Evolutionary conservation across 2,329 filamentous ascomycete genomes (phyloP), one percentile per base, ranked within the genome.

Genomic region (Arthrobotrys megalospora): DNA sequence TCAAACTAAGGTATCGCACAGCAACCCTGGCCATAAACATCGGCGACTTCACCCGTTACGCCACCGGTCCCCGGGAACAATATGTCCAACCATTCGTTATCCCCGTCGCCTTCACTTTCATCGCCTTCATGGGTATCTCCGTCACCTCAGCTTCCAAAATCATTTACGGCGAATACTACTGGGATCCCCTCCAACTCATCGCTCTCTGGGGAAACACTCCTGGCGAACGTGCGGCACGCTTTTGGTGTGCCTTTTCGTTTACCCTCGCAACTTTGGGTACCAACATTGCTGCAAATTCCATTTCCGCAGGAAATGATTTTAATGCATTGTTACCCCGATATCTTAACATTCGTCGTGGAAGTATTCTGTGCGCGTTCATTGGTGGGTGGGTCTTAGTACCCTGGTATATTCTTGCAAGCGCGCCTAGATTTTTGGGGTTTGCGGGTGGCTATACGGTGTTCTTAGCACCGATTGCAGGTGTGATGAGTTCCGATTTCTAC

Each of bases 371-470:
- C 4, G 87, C 88, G 0, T 63, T 90, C 2, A 82, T 89, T 19
- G 85, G 84, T 0, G 87, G 87, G 21, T 91, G 89, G 89, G 86
- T 86, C 1, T 85, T 91, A 36, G 88, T 90, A 0, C 89, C 89
- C 1, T 91, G 90, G 90, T 90, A 90, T 84, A 91, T 91, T 72
- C 84, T 91, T 16, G 85, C 83, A 38, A 89, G 87, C 0, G 90
- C 90, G 1, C 82, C 83, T 1, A 89, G 87, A 0, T 89, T 91
- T 80, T 83, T 91, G 2, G 87, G 88, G 50, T 92, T 92, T 83
- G 91, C 93, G 87, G 86, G 87, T 50, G 90, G 90, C 0, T 90
- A 91, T 82, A 87, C 88, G 0, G 86, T 91, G 45, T 92, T 92
- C 83, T 85, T 92, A 0, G 90, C 88, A 0, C 90, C 90, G 0